Conservation (phyloP, 176 grass and related monocot genomes). For the Carex parvula region DNA sequence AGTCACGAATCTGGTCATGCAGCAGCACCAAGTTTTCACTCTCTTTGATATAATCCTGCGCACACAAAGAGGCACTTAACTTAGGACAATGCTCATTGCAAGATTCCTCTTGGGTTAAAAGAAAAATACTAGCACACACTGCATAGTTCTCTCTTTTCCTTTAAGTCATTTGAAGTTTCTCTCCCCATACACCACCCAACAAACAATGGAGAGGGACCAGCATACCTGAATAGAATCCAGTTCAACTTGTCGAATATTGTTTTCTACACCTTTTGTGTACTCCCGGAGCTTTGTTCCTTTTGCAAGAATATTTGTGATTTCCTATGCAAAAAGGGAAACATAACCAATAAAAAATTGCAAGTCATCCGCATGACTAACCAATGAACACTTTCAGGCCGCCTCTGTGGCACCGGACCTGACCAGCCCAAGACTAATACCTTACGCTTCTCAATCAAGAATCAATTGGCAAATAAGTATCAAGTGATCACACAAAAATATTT, state of each 20-base stretch:
- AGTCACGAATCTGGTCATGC: conserved; percentile 92
- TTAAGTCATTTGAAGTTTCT: neutral
- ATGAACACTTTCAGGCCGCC: neutral
- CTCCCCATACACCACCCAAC: neutral
- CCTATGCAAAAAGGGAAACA: conserved; percentile 36
- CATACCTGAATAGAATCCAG: conserved; percentile 90
- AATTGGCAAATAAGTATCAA: neutral
- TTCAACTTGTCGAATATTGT: conserved; percentile 84
- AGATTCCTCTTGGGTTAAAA: neutral
- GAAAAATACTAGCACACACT: neutral
- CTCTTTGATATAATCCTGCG: conserved; percentile 96
- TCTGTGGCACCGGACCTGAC: neutral
- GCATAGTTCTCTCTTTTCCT: neutral
- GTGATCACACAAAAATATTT: neutral
- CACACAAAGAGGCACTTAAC: conserved; percentile 16
- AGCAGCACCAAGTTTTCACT: conserved; percentile 86
- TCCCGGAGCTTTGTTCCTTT: conserved; percentile 88
- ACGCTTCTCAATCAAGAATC: neutral
- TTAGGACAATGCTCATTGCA: conserved; percentile 24
- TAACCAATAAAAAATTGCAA: conserved; percentile 10
- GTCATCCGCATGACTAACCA: neutral
- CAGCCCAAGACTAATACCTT: neutral
- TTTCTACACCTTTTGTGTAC: conserved; percentile 97
- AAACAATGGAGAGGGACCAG: conserved; percentile 16
- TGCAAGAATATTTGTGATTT: conserved; percentile 84